A percentile compares a stretch with the other conserved stretches of the same genome.
Evolutionary conservation across 805 yeast genomes (phyloP).

Genomic region (Saturnispora silvae): DNA sequence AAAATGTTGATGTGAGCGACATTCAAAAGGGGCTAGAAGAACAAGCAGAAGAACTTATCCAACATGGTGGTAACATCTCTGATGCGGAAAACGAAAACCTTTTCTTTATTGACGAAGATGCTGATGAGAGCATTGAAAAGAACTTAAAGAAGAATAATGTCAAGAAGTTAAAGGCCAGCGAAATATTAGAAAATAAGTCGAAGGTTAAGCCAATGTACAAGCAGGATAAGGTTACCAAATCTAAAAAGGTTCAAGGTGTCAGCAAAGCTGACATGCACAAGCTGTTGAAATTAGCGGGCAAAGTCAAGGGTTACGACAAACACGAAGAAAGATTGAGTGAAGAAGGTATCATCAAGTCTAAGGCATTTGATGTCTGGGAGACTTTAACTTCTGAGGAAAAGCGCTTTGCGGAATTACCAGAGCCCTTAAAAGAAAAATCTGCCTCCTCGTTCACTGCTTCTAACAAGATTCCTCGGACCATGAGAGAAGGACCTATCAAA

Average conservation of each 20-base stretch:
- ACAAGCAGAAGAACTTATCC: slow-evolving; percentile 49
- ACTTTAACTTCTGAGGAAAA: slow-evolving; percentile 10
- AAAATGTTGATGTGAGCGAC: slow-evolving; percentile 80
- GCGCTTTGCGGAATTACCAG: slow-evolving; percentile 26
- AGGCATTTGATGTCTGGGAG: slow-evolving; percentile 63
- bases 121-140: slow-evolving; percentile 35
- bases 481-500: slow-evolving; percentile 39
- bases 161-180: slow-evolving; percentile 30
- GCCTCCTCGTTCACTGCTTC: slow-evolving; percentile 40
- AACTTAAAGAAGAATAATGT: slow-evolving; percentile 31
- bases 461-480: slow-evolving; percentile 43
- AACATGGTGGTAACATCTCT: slow-evolving; percentile 33
- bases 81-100: slow-evolving; percentile 37
- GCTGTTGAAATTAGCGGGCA: slow-evolving; percentile 70
- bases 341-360: slow-evolving; percentile 51
- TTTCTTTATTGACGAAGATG: slow-evolving; percentile 59
- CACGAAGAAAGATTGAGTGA: slow-evolving; percentile 43
- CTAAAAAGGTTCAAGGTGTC: slow-evolving; percentile 44
- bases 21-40: slow-evolving; percentile 62
- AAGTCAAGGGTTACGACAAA: slow-evolving; percentile 43
- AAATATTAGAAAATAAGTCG: slow-evolving; percentile 68
- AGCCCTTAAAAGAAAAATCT: slow-evolving; percentile 25
- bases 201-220: slow-evolving; percentile 56
- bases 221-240: slow-evolving; percentile 29
- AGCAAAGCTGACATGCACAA: slow-evolving; percentile 50